Conservation (phyloP, 352 stramenopile genomes). For the Blastocystis sp. region DNA sequence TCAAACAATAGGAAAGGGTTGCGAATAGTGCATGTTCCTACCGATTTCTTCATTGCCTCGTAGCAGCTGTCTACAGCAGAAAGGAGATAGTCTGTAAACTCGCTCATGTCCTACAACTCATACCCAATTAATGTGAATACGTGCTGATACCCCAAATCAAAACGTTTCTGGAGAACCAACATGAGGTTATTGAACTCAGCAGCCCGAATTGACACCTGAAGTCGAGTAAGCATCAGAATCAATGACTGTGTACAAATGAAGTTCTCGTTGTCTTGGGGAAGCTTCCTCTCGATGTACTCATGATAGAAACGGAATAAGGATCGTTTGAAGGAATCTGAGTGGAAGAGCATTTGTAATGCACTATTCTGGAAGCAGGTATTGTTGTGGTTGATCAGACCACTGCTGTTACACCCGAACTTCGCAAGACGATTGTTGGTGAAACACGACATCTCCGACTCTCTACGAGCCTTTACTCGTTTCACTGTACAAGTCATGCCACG, state of each 20-base stretch:
- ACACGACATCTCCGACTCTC: neutral
- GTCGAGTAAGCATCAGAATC: neutral
- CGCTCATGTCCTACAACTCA: conserved; percentile 42
- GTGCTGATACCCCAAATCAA: conserved; percentile 38
- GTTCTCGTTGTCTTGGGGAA: neutral
- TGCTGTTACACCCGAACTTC: neutral
- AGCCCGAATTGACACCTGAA: conserved; percentile 1
- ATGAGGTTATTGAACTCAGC: conserved; percentile 43
- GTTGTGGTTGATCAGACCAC: conserved; percentile 16
- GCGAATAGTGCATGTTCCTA: neutral
- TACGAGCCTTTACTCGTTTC: neutral
- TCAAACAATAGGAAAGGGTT: neutral
- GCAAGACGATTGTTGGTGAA: conserved; percentile 17
- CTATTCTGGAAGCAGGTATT: conserved; percentile 61
- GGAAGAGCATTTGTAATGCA: conserved; percentile 35
- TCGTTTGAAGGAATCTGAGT: conserved; percentile 27
- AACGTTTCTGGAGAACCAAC: conserved; percentile 20
- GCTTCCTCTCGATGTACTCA: neutral
- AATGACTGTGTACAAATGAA: conserved; percentile 10
- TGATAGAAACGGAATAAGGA: conserved; percentile 1
- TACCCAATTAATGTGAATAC: neutral
- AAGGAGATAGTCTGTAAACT: conserved; percentile 46
- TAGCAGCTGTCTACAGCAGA: conserved; percentile 17
- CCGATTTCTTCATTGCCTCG: neutral
- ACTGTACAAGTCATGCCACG: neutral